Conservation (phyloP, 768 basidiomycete genomes). For the Suillus weaverae region DNA sequence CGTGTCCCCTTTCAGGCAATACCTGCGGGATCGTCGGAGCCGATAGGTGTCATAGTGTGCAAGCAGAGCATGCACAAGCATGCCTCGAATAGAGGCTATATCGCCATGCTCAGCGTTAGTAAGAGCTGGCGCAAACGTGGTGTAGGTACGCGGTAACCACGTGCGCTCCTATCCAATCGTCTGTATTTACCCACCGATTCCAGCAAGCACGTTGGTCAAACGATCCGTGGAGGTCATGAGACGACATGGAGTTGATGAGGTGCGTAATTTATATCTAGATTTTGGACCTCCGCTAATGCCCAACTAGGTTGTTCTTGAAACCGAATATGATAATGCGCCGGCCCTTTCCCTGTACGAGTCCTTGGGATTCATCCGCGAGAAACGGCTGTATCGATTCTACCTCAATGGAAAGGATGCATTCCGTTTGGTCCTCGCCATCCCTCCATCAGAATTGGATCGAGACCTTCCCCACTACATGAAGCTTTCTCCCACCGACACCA, state of each 20-base stretch:
- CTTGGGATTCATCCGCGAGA: conserved; percentile 94
- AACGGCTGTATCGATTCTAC: conserved; percentile 92
- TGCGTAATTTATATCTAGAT: conserved; percentile 36
- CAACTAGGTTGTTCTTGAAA: conserved; percentile 86
- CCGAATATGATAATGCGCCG: conserved; percentile 89
- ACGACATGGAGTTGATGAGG: conserved; percentile 81
- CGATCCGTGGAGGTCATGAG: conserved; percentile 87
- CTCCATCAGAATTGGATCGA: conserved; percentile 33
- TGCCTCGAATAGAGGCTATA: conserved; percentile 84
- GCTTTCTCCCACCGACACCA: conserved; percentile 16
- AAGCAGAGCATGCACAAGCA: conserved; percentile 91
- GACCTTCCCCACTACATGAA: conserved; percentile 13
- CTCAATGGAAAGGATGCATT: conserved; percentile 97
- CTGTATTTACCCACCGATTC: conserved; percentile 1
- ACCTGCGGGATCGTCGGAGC: conserved; percentile 38
- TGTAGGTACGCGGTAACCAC: conserved; percentile 64
- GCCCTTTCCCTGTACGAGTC: conserved; percentile 89
- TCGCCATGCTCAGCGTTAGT: conserved; percentile 95
- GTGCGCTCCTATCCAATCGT: not conserved
- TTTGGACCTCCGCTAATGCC: conserved; percentile 4
- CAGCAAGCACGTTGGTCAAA: conserved; percentile 84
- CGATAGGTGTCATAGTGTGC: conserved; percentile 93
- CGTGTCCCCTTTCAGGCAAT: conserved; percentile 21
- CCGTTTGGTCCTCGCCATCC: conserved; percentile 68
- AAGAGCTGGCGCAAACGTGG: conserved; percentile 85